phyloP scores from a whole-genome alignment of 345 rosid species.

The Syzygium jambos region DNA sequence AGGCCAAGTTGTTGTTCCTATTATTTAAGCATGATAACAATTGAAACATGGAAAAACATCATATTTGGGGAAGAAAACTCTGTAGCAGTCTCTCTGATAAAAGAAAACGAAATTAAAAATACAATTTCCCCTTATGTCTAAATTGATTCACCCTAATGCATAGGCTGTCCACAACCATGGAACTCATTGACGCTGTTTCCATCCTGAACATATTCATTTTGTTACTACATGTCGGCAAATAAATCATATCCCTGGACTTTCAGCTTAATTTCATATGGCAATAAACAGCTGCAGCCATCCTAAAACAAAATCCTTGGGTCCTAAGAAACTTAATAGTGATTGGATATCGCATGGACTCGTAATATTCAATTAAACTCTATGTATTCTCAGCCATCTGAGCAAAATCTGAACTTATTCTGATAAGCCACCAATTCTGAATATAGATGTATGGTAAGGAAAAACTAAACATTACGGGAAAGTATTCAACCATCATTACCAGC shows the following conservation, averaged over 20 bases:
- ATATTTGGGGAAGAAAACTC: background rate
- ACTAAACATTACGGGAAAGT: background rate
- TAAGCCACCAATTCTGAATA: background rate
- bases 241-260: background rate
- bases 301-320: background rate
- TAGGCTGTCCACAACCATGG: background rate
- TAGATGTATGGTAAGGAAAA: background rate
- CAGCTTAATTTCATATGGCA: background rate
- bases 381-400: background rate
- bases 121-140: background rate
- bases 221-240: background rate
- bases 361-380: background rate
- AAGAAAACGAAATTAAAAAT: background rate
- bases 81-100: background rate
- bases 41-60: background rate
- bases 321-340: background rate
- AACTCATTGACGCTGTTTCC: background rate
- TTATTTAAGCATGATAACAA: background rate
- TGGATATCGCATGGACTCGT: background rate
- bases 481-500: background rate
- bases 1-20: background rate
- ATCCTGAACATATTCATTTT: background rate
- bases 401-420: background rate
- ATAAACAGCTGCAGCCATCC: background rate
- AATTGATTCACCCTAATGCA: background rate